These are phyloP conservation scores for Malassezia obtusa DNA, from an alignment of 1,284 basidiomycete species.

Conservation along the genomic window DNA sequence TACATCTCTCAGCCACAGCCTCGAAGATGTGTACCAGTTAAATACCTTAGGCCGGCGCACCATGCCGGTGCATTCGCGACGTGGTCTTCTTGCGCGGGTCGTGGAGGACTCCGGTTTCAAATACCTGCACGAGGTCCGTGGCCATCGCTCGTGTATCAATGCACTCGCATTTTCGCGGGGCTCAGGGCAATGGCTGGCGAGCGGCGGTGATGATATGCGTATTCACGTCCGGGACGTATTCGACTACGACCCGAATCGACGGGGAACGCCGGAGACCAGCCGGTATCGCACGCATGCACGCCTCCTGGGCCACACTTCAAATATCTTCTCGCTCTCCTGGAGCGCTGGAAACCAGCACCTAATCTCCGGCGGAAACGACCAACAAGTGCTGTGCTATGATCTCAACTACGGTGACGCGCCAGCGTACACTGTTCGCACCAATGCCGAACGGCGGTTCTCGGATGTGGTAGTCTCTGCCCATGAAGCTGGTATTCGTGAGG, in stretches of 20 bases:
- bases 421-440: background rate
- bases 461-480: background rate
- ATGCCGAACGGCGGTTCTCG: background rate
- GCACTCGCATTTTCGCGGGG: slow-evolving; percentile 14
- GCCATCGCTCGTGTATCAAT: slow-evolving; percentile 18
- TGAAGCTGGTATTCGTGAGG: slow-evolving; percentile 13
- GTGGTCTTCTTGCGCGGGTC: background rate
- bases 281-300: slow-evolving; percentile 8
- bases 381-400: slow-evolving; percentile 13
- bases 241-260: slow-evolving; percentile 6
- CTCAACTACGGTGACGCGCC: slow-evolving; percentile 10
- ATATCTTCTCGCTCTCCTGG: slow-evolving; percentile 15
- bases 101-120: background rate
- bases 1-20: too few relatives aligned
- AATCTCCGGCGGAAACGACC: slow-evolving; percentile 13
- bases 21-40: too few relatives aligned
- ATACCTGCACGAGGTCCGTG: slow-evolving; percentile 15
- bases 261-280: background rate
- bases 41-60: background rate
- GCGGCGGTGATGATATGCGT: slow-evolving; percentile 17
- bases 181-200: slow-evolving; percentile 16
- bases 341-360: slow-evolving; percentile 7
- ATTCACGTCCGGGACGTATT: slow-evolving; percentile 16
- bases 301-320: slow-evolving; percentile 15
- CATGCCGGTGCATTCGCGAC: slow-evolving; percentile 2